phyloP scores from a whole-genome alignment of 371 early-diverging fungal species.

The Globomyces sp. region DNA sequence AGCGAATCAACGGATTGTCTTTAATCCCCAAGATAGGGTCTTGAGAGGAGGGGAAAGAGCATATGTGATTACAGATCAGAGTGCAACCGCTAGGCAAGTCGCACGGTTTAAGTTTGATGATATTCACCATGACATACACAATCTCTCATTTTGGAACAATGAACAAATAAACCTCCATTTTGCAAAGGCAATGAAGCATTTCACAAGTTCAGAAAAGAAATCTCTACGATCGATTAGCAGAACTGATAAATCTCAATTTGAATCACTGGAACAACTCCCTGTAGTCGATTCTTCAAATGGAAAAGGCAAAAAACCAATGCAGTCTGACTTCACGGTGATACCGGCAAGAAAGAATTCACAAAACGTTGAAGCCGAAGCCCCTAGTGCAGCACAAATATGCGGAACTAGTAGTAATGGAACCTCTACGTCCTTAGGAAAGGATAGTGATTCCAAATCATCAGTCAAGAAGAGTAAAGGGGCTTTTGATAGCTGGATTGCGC shows the following conservation, averaged over 20 bases:
- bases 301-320: background rate
- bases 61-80: slow-evolving; percentile 54
- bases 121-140: background rate
- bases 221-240: background rate
- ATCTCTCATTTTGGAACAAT: background rate
- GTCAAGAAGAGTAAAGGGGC: too few species aligned
- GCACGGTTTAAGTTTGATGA: slow-evolving; percentile 7
- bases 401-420: background rate
- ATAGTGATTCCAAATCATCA: too few species aligned
- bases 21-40: slow-evolving; percentile 59
- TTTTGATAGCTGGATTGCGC: too few species aligned
- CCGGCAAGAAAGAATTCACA: background rate
- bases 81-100: slow-evolving; percentile 35
- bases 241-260: background rate
- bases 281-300: background rate
- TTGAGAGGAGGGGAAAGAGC: slow-evolving; percentile 59
- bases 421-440: too few species aligned
- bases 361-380: background rate
- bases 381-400: background rate
- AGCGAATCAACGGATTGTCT: slow-evolving; percentile 16
- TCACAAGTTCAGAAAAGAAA: background rate
- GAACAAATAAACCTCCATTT: background rate
- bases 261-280: background rate
- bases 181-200: background rate
- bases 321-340: background rate